Conservation (phyloP, 352 stramenopile genomes). For the Phytopythium vexans region DNA sequence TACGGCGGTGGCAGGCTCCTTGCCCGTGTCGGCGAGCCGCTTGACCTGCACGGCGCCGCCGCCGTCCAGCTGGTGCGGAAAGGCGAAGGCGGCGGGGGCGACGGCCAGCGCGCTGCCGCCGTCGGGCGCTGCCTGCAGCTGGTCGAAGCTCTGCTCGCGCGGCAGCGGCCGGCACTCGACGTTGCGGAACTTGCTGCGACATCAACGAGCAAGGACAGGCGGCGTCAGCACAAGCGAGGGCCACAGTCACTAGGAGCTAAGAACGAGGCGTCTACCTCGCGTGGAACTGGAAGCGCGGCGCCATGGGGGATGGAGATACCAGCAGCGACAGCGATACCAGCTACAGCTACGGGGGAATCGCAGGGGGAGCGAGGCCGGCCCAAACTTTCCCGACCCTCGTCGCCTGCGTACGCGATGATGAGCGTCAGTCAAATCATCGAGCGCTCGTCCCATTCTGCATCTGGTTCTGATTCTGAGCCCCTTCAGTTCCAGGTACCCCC, state of each 20-base stretch:
- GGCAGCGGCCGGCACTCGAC: slow-evolving; percentile 52
- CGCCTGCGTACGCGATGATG: no score
- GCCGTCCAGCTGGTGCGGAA: slow-evolving; percentile 60
- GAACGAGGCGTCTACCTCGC: slow-evolving; percentile 21
- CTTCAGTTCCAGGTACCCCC: no score
- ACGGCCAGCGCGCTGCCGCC: slow-evolving; percentile 19
- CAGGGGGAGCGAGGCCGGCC: no score
- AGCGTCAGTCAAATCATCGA: no score
- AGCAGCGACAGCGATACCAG: neutral
- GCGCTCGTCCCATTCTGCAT: no score
- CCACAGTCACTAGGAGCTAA: neutral
- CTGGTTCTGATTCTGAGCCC: no score
- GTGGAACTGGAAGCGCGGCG: slow-evolving; percentile 47
- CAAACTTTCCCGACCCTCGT: no score
- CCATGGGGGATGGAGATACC: slow-evolving; percentile 15
- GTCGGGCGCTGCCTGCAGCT: slow-evolving; percentile 49
- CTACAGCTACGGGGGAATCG: no score
- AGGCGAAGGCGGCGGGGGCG: slow-evolving; percentile 45
- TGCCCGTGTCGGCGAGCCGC: slow-evolving; percentile 33
- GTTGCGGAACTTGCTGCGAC: slow-evolving; percentile 75
- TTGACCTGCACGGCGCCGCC: slow-evolving; percentile 68
- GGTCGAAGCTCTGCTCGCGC: slow-evolving; percentile 58
- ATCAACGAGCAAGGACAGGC: no score
- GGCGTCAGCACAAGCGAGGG: neutral
- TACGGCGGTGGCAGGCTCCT: slow-evolving; percentile 13